Evolutionary conservation across 1,284 basidiomycete species (phyloP), one percentile per base, ranked within the genome.

Genomic region (Boletus calvinii): DNA sequence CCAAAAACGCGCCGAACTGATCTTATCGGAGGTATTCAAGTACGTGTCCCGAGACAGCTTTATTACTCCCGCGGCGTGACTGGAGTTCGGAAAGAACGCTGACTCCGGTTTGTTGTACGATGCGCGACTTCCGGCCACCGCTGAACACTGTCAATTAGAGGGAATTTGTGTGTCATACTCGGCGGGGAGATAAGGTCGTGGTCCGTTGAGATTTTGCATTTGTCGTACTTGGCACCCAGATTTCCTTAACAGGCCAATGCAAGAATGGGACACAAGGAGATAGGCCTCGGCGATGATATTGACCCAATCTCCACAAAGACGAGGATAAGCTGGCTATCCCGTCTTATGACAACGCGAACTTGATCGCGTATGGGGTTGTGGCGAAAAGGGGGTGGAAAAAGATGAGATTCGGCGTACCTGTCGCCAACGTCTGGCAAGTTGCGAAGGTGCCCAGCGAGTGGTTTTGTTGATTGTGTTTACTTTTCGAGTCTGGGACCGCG

Each of bases 151-250:
- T 61, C 62, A 36, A 20, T 37, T 37, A 12, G 22, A 46, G 55
- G 59, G 15, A 62, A 51, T 48, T 13, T 20, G 12, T 6, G 20
- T 34, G 53, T 49, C 57, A 55, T 52, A 48, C 40, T 15, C 13
- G 63, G 48, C 17, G 39, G 65, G 62, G 62, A 64, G 62, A 68
- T 64, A 64, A 64, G 65, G 65, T 64, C 65, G 49, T 60, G 65
- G 67, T 64, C 62, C 62, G 62, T 61, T 45, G 22, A 64, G 65
- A 67, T 67, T 58, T 18, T 46, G 43, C 2, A n/a, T 39, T 32
- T 29, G 38, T 51, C 46, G 30, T 32, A 30, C 30, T 17, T 17
- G 40, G 59, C 31, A 52, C 18, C 1, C 1, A 22, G 18, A 18
- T 50, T 62, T 46, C 63, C 63, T 46, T 24, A 42, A 44, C 15